phyloP scores from a whole-genome alignment of 352 stramenopile genomes.

The Phytopythium chamaehyphon region DNA sequence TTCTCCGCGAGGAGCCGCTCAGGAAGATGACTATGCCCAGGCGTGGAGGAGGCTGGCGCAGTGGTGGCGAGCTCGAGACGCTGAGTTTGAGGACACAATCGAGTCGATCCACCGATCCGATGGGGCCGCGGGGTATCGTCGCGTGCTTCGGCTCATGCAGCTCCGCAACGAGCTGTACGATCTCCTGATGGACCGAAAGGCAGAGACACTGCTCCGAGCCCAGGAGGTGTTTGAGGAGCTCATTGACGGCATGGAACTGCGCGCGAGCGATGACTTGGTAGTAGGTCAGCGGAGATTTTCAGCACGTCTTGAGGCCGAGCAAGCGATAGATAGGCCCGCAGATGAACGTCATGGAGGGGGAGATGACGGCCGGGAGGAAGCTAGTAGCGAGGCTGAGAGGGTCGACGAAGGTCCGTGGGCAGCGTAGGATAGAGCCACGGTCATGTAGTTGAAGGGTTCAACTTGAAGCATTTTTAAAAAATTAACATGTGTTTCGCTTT shows the following conservation, averaged over 20 bases:
- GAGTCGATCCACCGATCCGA: slow-evolving; percentile 35
- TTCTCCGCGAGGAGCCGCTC: neutral
- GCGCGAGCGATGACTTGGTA: neutral
- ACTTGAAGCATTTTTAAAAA: too few species aligned
- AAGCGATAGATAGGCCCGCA: too few species aligned
- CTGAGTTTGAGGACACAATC: slow-evolving; percentile 42
- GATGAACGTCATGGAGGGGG: too few species aligned
- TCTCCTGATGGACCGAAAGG: slow-evolving; percentile 30
- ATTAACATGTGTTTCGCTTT: too few species aligned
- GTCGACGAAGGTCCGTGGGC: too few species aligned
- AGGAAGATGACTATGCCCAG: slow-evolving; percentile 27
- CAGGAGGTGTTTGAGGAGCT: slow-evolving; percentile 29
- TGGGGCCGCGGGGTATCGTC: neutral
- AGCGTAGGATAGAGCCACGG: too few species aligned
- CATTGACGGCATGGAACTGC: slow-evolving; percentile 12
- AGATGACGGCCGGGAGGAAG: too few species aligned
- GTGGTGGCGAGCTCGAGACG: slow-evolving; percentile 49
- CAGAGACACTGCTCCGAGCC: slow-evolving; percentile 25
- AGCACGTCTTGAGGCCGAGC: too few species aligned
- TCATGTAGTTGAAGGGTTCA: too few species aligned
- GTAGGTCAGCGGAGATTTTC: too few species aligned
- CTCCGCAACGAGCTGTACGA: slow-evolving; percentile 54
- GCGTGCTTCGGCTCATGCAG: slow-evolving; percentile 32
- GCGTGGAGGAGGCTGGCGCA: slow-evolving; percentile 45
- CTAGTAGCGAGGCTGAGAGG: too few species aligned